These are phyloP conservation scores for Colletotrichum sp. DNA, from an alignment of 2,329 filamentous ascomycete species.

Conservation along the genomic window DNA sequence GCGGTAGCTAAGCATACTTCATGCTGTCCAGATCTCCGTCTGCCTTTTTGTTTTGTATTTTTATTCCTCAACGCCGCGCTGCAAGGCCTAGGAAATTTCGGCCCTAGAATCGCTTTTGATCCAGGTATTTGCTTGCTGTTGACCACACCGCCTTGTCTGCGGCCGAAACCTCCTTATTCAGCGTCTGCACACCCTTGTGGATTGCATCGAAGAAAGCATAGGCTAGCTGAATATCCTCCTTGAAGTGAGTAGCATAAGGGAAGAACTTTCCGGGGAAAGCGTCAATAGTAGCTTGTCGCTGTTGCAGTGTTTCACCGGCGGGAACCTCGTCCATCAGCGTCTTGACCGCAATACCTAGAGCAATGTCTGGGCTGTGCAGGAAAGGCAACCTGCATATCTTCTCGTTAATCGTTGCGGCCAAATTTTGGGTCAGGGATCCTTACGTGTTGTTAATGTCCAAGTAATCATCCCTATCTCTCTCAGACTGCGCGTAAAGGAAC, in stretches of 20 bases:
- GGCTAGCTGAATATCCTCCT: conserved; percentile 64
- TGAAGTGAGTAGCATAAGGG: conserved; percentile 63
- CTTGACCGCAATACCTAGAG: conserved; percentile 79
- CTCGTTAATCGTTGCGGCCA: conserved; percentile 25
- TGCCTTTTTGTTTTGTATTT: conserved; percentile 19
- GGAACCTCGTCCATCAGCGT: conserved; percentile 79
- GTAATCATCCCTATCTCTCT: conserved; percentile 71
- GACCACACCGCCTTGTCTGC: conserved; percentile 59
- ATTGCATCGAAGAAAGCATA: conserved; percentile 65
- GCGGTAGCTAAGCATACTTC: not conserved
- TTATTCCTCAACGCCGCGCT: conserved; percentile 22
- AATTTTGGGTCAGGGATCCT: conserved; percentile 29
- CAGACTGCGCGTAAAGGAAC: conserved; percentile 80
- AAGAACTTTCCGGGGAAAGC: conserved; percentile 59
- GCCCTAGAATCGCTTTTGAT: conserved; percentile 43
- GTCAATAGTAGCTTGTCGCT: conserved; percentile 48
- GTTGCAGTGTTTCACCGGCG: conserved; percentile 56
- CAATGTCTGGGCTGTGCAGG: conserved; percentile 72
- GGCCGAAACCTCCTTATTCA: conserved; percentile 52
- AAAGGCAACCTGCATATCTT: conserved; percentile 64
- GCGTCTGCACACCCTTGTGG: conserved; percentile 59
- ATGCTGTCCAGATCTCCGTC: conserved; percentile 4
- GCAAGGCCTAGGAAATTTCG: conserved; percentile 1
- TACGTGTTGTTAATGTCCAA: conserved; percentile 76
- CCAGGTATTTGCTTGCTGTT: conserved; percentile 59